Evolutionary conservation across 2,329 filamentous ascomycete genomes (phyloP).

Genomic region (Exophiala lecanii-corni): DNA sequence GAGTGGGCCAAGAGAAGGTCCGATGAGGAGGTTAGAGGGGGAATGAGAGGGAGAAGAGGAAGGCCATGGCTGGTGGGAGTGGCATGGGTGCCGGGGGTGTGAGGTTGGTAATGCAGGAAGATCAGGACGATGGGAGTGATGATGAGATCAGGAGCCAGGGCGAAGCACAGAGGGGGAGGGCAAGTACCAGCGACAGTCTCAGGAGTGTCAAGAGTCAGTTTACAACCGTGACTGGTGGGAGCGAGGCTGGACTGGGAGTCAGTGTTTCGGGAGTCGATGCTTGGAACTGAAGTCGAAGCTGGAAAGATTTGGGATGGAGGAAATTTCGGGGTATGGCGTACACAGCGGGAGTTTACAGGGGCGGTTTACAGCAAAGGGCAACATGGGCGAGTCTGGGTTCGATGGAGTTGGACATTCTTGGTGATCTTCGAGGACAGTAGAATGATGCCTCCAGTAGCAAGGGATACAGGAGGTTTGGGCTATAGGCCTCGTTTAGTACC

Average conservation of each 20-base stretch:
- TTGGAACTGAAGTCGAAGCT: constrained; percentile 23
- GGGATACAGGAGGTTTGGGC: too few relatives aligned
- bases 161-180: too few relatives aligned
- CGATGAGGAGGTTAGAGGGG: constrained; percentile 30
- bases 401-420: too few relatives aligned
- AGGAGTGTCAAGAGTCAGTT: constrained; percentile 15
- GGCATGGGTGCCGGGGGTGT: constrained; percentile 19
- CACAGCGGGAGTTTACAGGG: too few relatives aligned
- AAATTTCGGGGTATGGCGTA: too few relatives aligned
- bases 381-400: too few relatives aligned
- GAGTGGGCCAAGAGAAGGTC: constrained; percentile 63
- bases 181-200: constrained; percentile 17
- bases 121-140: constrained; percentile 17
- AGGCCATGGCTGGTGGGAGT: too few relatives aligned
- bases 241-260: constrained; percentile 24
- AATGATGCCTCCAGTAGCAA: too few relatives aligned
- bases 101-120: constrained; percentile 19
- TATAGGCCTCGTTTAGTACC: too few relatives aligned
- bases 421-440: too few relatives aligned
- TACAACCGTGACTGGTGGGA: constrained; percentile 7
- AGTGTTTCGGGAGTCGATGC: constrained; percentile 20
- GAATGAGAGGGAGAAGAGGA: constrained; percentile 10
- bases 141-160: neutral
- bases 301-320: too few relatives aligned
- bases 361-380: too few relatives aligned